A percentile compares a stretch with the other conserved stretches of the same genome.
phyloP scores from a whole-genome alignment of 1,139 yeast species.

The Meyerozyma sp. region DNA sequence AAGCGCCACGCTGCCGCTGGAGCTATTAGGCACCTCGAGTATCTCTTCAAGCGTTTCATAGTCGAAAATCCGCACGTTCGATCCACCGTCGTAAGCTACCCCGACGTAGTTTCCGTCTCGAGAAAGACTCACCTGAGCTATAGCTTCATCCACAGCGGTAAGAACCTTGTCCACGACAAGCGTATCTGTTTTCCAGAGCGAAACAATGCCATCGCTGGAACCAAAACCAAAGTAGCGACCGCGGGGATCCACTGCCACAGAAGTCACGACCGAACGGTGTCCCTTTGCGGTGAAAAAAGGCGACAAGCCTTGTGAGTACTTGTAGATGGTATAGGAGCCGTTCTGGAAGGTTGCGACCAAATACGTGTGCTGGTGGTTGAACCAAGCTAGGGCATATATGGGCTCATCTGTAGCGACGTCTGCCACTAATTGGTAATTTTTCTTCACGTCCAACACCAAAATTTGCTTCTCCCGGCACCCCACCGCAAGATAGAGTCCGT shows the following conservation, averaged over 20 bases:
- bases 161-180: conserved; percentile 43
- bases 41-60: conserved; percentile 23
- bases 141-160: conserved; percentile 45
- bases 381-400: conserved; percentile 29
- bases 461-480: conserved; percentile 36
- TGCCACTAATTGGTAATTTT: conserved; percentile 21
- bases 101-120: conserved; percentile 43
- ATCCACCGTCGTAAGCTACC: conserved; percentile 39
- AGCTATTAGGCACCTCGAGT: conserved; percentile 33
- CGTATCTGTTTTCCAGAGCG: conserved; percentile 50
- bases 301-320: not conserved
- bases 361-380: conserved; percentile 13
- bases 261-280: conserved; percentile 51
- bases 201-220: conserved; percentile 66
- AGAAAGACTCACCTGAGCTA: conserved; percentile 38
- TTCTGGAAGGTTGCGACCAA: not conserved
- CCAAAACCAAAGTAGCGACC: conserved; percentile 57
- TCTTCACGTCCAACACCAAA: conserved; percentile 19
- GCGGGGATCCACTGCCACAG: conserved; percentile 51
- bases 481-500: conserved; percentile 49
- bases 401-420: conserved; percentile 19
- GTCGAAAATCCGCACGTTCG: conserved; percentile 36
- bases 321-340: not conserved
- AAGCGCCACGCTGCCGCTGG: conserved; percentile 28
- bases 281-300: conserved; percentile 17